Conservation (phyloP, 2,329 filamentous ascomycete genomes). For the Myrmaecium sp. region DNA sequence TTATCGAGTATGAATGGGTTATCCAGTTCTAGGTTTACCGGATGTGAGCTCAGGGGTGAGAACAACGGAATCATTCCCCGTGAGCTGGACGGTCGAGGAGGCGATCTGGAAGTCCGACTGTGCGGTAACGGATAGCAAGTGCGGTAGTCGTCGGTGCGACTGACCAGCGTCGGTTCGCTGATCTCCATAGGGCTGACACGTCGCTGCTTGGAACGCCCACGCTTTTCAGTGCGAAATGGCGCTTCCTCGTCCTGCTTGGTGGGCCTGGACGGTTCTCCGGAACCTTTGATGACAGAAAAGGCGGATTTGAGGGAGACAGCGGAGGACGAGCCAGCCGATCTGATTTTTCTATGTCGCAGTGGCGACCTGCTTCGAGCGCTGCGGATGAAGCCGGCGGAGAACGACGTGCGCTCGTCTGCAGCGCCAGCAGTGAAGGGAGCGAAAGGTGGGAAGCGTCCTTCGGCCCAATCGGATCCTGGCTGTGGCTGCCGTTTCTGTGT, state of each 20-base stretch:
- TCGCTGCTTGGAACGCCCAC: too few relatives aligned
- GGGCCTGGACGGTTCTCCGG: too few relatives aligned
- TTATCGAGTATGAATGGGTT: too few relatives aligned
- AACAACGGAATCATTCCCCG: constrained; percentile 11
- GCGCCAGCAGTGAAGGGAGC: constrained; percentile 9
- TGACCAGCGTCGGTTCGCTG: constrained; percentile 15
- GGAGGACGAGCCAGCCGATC: too few relatives aligned
- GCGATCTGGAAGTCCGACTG: constrained; percentile 13
- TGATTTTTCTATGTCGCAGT: too few relatives aligned
- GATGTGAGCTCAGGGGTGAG: constrained; percentile 17
- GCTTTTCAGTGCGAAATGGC: too few relatives aligned
- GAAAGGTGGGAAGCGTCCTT: constrained; percentile 10
- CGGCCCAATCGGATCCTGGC: constrained; percentile 7
- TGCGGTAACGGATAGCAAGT: constrained; percentile 10
- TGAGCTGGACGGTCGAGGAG: constrained; percentile 7
- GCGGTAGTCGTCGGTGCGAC: constrained; percentile 15
- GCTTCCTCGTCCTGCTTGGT: too few relatives aligned
- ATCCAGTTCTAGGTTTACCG: constrained; percentile 12
- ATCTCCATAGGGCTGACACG: constrained; percentile 15
- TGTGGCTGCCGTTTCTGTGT: constrained; percentile 8
- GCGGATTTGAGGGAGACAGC: too few relatives aligned
- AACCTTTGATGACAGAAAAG: too few relatives aligned
- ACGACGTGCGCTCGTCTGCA: constrained; percentile 13
- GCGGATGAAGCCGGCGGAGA: constrained; percentile 16
- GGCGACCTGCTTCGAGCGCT: constrained; percentile 8